Evolutionary conservation across 176 grass and related monocot species (phyloP).

Genomic region (Tuctoria greenei): DNA sequence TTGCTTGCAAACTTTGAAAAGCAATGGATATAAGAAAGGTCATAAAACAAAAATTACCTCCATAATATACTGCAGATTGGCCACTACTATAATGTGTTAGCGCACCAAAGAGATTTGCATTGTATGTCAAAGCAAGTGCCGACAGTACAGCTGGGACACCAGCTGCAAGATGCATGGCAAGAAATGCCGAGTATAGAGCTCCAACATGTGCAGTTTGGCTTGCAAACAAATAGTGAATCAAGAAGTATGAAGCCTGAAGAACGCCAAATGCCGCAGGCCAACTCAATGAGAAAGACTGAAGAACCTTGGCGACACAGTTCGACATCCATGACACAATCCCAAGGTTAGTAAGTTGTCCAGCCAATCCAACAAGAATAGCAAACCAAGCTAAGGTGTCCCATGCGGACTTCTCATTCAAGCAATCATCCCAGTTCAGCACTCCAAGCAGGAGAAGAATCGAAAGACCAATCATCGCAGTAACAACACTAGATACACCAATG

Average conservation of each 20-base stretch:
- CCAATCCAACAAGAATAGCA: slow-evolving; percentile 97
- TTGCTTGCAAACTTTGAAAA: slow-evolving; percentile 19
- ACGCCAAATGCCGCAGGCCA: slow-evolving; percentile 88
- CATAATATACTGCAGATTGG: slow-evolving; percentile 90
- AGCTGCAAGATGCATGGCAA: slow-evolving; percentile 95
- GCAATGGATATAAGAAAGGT: background rate
- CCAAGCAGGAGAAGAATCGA: slow-evolving; percentile 87
- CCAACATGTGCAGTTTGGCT: slow-evolving; percentile 96
- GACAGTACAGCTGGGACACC: slow-evolving; percentile 78
- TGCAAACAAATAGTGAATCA: slow-evolving; percentile 96
- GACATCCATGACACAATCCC: slow-evolving; percentile 91
- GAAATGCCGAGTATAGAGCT: slow-evolving; percentile 83
- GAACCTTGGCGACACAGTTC: slow-evolving; percentile 78
- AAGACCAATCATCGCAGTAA: slow-evolving; percentile 89
- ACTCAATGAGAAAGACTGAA: slow-evolving; percentile 81
- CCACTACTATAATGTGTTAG: slow-evolving; percentile 96
- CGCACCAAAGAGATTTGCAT: slow-evolving; percentile 93
- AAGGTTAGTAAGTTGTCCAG: slow-evolving; percentile 78
- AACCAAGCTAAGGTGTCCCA: slow-evolving; percentile 99
- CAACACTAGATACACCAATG: slow-evolving; percentile 77
- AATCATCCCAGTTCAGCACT: slow-evolving; percentile 91
- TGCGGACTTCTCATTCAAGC: slow-evolving; percentile 92
- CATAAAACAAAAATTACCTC: slow-evolving; percentile 59
- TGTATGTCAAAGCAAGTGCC: slow-evolving; percentile 81
- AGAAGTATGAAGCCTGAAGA: slow-evolving; percentile 92